Conservation (phyloP, 2,329 filamentous ascomycete genomes). For the Hymenoscyphus linearis region DNA sequence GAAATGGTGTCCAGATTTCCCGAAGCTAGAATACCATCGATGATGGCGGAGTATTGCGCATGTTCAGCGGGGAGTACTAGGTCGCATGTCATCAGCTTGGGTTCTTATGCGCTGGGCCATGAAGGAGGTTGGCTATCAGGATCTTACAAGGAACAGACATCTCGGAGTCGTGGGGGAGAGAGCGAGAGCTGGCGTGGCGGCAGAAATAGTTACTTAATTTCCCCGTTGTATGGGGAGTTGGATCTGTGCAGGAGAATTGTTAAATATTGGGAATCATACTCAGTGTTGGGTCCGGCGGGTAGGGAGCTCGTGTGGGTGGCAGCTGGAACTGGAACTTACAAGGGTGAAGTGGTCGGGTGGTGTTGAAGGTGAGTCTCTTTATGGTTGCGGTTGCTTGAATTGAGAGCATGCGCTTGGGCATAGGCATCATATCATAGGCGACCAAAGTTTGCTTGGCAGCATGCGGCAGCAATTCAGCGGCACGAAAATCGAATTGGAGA, state of each 20-base stretch:
- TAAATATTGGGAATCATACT: neutral
- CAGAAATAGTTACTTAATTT: neutral
- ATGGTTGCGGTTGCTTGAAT: neutral
- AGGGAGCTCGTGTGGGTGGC: neutral
- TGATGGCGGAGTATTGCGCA: constrained; percentile 34
- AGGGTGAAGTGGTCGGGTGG: constrained; percentile 1
- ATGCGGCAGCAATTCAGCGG: neutral
- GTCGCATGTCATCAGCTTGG: neutral
- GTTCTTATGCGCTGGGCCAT: neutral
- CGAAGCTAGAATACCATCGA: constrained; percentile 34
- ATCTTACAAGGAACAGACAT: constrained; percentile 3
- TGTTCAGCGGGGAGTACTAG: constrained; percentile 28
- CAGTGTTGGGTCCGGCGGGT: too few species aligned
- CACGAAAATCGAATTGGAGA: neutral
- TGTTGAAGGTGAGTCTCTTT: constrained; percentile 1
- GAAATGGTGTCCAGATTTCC: constrained; percentile 36
- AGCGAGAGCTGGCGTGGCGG: neutral
- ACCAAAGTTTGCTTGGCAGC: neutral
- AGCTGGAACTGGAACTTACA: neutral
- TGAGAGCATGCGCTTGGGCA: neutral
- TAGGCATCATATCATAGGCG: neutral
- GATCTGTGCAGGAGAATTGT: neutral
- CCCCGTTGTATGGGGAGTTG: neutral
- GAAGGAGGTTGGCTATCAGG: neutral
- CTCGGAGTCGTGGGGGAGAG: neutral